Conservation (phyloP, 306 rosid genomes). For the Aeschynomene evenia region DNA sequence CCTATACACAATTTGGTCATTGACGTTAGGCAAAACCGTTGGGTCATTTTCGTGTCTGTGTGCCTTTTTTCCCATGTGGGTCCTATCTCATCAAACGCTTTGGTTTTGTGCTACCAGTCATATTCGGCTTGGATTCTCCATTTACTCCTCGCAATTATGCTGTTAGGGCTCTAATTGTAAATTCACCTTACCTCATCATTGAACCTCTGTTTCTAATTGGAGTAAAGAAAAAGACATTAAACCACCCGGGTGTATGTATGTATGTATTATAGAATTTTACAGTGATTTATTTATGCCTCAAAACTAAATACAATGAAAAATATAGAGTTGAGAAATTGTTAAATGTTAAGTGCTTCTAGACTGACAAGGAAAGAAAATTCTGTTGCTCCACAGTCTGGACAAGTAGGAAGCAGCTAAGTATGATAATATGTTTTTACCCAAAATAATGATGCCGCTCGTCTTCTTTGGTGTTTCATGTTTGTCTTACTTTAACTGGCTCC, state of each 20-base stretch:
- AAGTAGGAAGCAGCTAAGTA: constrained; percentile 7
- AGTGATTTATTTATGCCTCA: too few species aligned
- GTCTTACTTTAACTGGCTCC: constrained; percentile 9
- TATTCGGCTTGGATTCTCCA: background rate
- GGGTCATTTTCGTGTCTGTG: constrained; percentile 47
- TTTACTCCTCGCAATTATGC: constrained; percentile 14
- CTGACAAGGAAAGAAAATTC: background rate
- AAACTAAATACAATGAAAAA: background rate
- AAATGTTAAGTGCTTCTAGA: constrained; percentile 12
- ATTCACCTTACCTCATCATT: constrained; percentile 1
- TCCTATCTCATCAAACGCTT: constrained; percentile 35
- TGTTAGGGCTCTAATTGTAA: background rate
- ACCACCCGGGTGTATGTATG: too few species aligned
- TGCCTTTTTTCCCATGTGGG: constrained; percentile 34
- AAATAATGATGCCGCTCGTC: background rate
- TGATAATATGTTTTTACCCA: background rate
- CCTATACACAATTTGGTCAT: constrained; percentile 30
- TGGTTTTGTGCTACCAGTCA: constrained; percentile 36
- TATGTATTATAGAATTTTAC: too few species aligned
- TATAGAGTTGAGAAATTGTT: background rate
- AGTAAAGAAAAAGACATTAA: background rate
- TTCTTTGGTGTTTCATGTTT: constrained; percentile 10
- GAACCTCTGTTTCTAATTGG: background rate
- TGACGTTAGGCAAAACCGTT: constrained; percentile 27
- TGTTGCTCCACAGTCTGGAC: background rate